Base-by-base conservation (phyloP, 169 alveolate genomes). In the Cryptosporidium parvum region DNA sequence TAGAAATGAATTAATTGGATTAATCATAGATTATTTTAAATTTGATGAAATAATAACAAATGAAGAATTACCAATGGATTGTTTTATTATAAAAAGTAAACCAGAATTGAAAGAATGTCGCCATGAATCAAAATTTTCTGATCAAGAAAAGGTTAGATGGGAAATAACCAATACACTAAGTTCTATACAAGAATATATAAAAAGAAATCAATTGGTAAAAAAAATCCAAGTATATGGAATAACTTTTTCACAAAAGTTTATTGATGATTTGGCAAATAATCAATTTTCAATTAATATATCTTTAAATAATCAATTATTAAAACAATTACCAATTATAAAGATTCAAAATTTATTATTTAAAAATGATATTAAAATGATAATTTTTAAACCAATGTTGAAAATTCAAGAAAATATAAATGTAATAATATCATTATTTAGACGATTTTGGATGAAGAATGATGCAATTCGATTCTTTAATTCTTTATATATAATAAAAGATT, bases 161-260 rank as follows among this genome's bases (percentile, higher is more conserved):
- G 85, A 70, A 23, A 37, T 70, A 48, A 48, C 48, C 1, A 52
- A 44, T 23, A 26, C 62, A 44, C 23, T 70, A 31, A 29, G 39
- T 26, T 23, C 51, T 4, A 31, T 70, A 48, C 35, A 70, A 16
- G 85, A 70, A 29, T 51, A 48, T 21, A 70, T 70, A 48, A 70
- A 48, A 5, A 70, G 85, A 51, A 69, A 70, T 45, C 45, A 48
- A 31, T 18, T 21, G 10, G 1, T 70, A 7, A 42, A 70, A 29
- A 26, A 26, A 21, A 70, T 70, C 31, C 58, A 70, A 18, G 33
- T 29, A 3, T 51, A 48, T 29, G 69, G 68, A 12, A 0, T 26
- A 10, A 21, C 23, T 21, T 70, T 3, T 14, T 44, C 52, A 21
- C 58, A 70, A 29, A 70, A 29, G 14, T 26, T 6, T 44, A 29